Conservation (phyloP, 768 basidiomycete genomes). For the Lentinula aciculospora region DNA sequence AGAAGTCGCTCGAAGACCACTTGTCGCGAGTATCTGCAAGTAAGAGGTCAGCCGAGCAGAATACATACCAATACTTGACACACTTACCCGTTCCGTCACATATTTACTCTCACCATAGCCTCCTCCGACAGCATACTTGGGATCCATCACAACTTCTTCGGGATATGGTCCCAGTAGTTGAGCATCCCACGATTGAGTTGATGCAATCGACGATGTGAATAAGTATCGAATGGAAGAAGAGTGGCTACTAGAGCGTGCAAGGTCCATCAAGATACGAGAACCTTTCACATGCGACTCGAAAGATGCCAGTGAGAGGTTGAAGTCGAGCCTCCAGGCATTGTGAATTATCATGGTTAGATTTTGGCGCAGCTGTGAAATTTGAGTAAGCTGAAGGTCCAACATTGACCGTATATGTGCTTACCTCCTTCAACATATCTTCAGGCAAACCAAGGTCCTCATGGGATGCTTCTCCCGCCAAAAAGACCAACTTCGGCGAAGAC, state of each 20-base stretch:
- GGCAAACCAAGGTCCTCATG: neutral
- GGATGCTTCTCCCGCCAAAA: neutral
- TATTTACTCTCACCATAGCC: constrained; percentile 35
- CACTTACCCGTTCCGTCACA: constrained; percentile 26
- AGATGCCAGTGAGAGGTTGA: constrained; percentile 32
- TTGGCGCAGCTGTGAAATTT: constrained; percentile 9
- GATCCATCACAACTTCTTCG: constrained; percentile 19
- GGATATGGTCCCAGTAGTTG: constrained; percentile 19
- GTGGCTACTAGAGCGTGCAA: constrained; percentile 16
- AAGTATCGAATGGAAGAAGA: constrained; percentile 16
- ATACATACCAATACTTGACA: neutral
- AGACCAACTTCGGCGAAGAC: neutral
- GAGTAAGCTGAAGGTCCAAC: neutral
- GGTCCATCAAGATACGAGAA: constrained; percentile 29
- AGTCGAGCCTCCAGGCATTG: constrained; percentile 39
- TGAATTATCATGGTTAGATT: constrained; percentile 22
- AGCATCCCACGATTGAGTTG: constrained; percentile 20
- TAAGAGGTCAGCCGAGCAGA: neutral
- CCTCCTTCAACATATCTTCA: neutral
- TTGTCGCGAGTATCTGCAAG: constrained; percentile 20
- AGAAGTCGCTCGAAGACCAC: constrained; percentile 24
- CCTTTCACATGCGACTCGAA: constrained; percentile 34
- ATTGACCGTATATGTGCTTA: neutral
- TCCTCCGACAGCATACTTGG: constrained; percentile 20
- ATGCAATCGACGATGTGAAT: constrained; percentile 26